phyloP scores from a whole-genome alignment of 306 rosid species.

The Ormosia semicastrata region DNA sequence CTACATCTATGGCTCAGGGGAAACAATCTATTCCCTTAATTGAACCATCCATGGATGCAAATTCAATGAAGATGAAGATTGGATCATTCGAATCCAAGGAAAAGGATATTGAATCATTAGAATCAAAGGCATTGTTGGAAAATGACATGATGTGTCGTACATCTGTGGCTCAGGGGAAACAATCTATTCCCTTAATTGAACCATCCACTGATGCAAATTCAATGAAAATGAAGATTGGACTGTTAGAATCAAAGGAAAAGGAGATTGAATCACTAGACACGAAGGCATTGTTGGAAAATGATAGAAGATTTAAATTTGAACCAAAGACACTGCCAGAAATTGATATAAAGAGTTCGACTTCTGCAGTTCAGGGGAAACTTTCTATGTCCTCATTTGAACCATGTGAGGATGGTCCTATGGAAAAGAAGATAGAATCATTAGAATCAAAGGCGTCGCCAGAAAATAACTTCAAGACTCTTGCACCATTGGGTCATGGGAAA shows the following conservation, averaged over 20 bases:
- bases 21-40: constrained; percentile 32
- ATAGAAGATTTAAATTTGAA: constrained; percentile 16
- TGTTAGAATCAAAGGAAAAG: constrained; percentile 11
- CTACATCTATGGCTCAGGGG: constrained; percentile 18
- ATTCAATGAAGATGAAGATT: constrained; percentile 1
- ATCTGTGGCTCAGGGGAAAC: constrained; percentile 8
- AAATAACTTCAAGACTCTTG: constrained; percentile 10
- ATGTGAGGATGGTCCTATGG: background rate
- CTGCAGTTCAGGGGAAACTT: constrained; percentile 3
- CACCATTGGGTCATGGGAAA: background rate
- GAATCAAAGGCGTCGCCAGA: constrained; percentile 34
- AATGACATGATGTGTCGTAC: constrained; percentile 9
- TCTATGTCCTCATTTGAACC: constrained; percentile 19
- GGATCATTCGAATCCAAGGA: constrained; percentile 10
- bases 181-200: constrained; percentile 2
- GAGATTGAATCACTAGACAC: constrained; percentile 21
- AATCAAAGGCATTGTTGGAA: background rate
- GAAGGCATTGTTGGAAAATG: constrained; percentile 6
- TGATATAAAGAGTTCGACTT: background rate
- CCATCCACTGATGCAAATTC: constrained; percentile 15
- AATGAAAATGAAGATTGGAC: constrained; percentile 31
- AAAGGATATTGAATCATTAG: constrained; percentile 10
- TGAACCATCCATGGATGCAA: constrained; percentile 10
- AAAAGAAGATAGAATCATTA: constrained; percentile 25
- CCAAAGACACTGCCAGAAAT: constrained; percentile 14